phyloP scores from a whole-genome alignment of 192 early-diverging fungal species.

The Gryganskiella cystojenkinii region DNA sequence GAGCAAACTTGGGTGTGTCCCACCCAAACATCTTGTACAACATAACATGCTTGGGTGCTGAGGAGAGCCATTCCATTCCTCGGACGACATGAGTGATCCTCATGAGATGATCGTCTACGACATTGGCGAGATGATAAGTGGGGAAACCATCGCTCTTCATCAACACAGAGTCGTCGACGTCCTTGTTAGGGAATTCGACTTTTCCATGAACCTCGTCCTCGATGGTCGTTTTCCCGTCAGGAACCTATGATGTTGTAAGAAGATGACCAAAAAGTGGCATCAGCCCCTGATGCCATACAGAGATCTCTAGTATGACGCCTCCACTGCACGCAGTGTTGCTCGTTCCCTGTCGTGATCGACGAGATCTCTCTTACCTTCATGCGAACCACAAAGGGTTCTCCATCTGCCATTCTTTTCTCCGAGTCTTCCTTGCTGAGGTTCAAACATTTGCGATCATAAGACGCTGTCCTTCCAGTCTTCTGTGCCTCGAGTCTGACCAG shows the following conservation, averaged over 20 bases:
- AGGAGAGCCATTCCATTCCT: constrained; percentile 95
- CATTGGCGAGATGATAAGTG: constrained; percentile 96
- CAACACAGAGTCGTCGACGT: constrained; percentile 89
- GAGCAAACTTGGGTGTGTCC: constrained; percentile 81
- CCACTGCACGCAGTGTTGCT: too few species aligned
- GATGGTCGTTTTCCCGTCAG: constrained; percentile 66
- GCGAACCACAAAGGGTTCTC: constrained; percentile 76
- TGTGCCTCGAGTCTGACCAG: constrained; percentile 63
- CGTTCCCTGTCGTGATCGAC: too few species aligned
- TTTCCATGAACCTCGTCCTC: constrained; percentile 82
- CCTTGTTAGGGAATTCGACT: constrained; percentile 76
- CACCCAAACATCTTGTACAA: constrained; percentile 88
- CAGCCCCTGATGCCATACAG: too few species aligned
- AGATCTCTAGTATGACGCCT: too few species aligned
- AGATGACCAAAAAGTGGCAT: too few species aligned
- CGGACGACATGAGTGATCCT: constrained; percentile 91
- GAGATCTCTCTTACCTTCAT: constrained; percentile 64
- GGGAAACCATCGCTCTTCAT: constrained; percentile 93
- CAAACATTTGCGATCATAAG: constrained; percentile 87
- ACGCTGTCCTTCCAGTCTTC: constrained; percentile 64
- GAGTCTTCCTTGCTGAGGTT: constrained; percentile 74
- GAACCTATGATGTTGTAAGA: too few species aligned
- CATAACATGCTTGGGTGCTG: constrained; percentile 91
- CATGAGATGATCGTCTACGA: constrained; percentile 94
- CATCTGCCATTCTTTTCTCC: constrained; percentile 64